Conservation (phyloP, 1,284 basidiomycete species). For the Marasmius sp. region DNA sequence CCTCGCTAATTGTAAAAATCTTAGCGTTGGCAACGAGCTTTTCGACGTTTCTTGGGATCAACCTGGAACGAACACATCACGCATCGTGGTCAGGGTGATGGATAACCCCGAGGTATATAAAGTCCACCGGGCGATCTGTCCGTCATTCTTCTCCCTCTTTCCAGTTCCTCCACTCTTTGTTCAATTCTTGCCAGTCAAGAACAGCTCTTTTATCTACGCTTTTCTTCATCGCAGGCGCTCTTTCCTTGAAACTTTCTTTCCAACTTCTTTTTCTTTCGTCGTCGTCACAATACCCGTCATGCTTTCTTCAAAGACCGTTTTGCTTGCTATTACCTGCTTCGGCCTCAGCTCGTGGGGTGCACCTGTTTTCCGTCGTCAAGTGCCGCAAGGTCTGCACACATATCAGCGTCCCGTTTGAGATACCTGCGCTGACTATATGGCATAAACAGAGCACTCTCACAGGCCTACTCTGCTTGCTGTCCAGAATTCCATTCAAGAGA, state of each 20-base stretch:
- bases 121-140: neutral
- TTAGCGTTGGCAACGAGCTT: too few relatives aligned
- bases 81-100: too few relatives aligned
- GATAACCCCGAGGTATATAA: too few relatives aligned
- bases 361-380: conserved; percentile 46
- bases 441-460: conserved; percentile 59
- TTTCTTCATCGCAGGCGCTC: conserved; percentile 11
- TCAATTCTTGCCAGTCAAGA: conserved; percentile 42
- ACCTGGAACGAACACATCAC: too few relatives aligned
- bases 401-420: conserved; percentile 1
- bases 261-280: conserved; percentile 7
- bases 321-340: conserved; percentile 37
- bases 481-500: conserved; percentile 41
- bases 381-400: conserved; percentile 57
- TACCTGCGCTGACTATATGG: neutral
- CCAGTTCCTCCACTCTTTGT: conserved; percentile 31
- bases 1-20: too few relatives aligned
- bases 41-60: too few relatives aligned
- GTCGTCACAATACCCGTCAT: conserved; percentile 29
- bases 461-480: conserved; percentile 55
- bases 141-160: conserved; percentile 14
- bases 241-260: conserved; percentile 1
- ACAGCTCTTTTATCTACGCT: conserved; percentile 44
- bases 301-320: conserved; percentile 41
- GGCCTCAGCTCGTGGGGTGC: conserved; percentile 26